Base-by-base conservation (phyloP, 192 early-diverging fungal species). In the Chytriomyces sp. region DNA sequence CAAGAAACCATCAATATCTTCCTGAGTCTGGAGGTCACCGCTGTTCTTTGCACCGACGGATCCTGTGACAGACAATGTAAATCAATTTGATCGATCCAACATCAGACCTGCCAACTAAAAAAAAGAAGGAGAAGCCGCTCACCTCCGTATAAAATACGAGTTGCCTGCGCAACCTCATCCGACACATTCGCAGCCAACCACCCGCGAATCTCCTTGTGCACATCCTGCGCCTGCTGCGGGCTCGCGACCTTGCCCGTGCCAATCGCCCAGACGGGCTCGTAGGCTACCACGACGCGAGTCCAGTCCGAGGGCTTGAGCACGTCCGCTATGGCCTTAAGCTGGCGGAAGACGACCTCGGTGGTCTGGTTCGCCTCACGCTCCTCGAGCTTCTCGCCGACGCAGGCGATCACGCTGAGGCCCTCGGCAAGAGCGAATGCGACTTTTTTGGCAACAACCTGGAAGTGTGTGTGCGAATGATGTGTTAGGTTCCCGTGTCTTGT, bases 261-360 rank as follows among this genome's bases (percentile, higher is more conserved):
- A 75, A 99, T 98, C 37, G 98, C 98, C 98, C 98, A 99, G 62
- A 99, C 98, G 60, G 98, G 98, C 86, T 99, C 98, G 81, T 99
- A 99, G 72, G 98, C 98, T 84, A 99, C 86, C 14, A 98, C 96
- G 70, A 99, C 88, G 77, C 94, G 88, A 56, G 80, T 81, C 98
- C 97, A 99, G 85, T 98, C 93, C 25, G 73, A 80, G 39, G 74
- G 75, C 17, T 44, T 40, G 73, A 97, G 74, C 44, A 85, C 81
- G 59, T 86, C 83, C 72, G 89, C 86, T 62, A 97, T 91, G 44
- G 93, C 94, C 77, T 87, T 84, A 56, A 98, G 85, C 85, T 99
- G 98, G 60, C 91, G 84, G 84, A 91, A 89, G 41, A 94, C 88
- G 32, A 98, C 93, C 8, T 90, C 86, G 79, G 86, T 89, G 64